A percentile compares a stretch with the other conserved stretches of the same genome.
Conservation (phyloP, 192 early-diverging fungal species). For the Rhizophlyctis rosea region DNA sequence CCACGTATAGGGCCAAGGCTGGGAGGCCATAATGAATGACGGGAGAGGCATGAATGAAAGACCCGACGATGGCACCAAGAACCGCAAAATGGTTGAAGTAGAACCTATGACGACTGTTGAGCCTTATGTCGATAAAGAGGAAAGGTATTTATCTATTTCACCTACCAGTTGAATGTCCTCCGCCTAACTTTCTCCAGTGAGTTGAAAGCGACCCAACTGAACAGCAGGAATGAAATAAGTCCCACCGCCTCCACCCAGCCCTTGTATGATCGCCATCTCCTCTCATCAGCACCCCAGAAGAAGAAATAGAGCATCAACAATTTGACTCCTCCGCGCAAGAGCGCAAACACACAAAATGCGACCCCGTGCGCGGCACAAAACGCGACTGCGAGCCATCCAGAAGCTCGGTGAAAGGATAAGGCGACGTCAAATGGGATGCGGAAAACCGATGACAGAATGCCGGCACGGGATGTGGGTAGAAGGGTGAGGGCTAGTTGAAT, state of each 20-base stretch:
- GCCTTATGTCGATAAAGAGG: too few species aligned
- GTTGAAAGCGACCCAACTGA: slow-evolving; percentile 17
- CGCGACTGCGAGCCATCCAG: not conserved
- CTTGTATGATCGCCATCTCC: slow-evolving; percentile 4
- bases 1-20: slow-evolving; percentile 12
- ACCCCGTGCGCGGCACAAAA: not conserved
- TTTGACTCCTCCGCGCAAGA: slow-evolving; percentile 1
- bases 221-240: slow-evolving; percentile 11
- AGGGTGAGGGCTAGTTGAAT: slow-evolving; percentile 24
- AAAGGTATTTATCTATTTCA: too few species aligned
- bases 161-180: slow-evolving; percentile 9
- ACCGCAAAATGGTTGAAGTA: slow-evolving; percentile 20
- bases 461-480: slow-evolving; percentile 13
- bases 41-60: slow-evolving; percentile 24
- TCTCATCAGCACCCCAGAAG: not conserved
- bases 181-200: slow-evolving; percentile 9
- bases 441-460: slow-evolving; percentile 7
- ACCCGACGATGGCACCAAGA: slow-evolving; percentile 11
- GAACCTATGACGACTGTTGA: too few species aligned
- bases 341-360: slow-evolving; percentile 2
- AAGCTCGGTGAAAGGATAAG: not conserved
- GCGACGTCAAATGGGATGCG: slow-evolving; percentile 1
- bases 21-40: slow-evolving; percentile 17
- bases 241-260: slow-evolving; percentile 20
- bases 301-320: not conserved